Evolutionary conservation across 2,329 filamentous ascomycete genomes (phyloP), one percentile per base, ranked within the genome.

Genomic region (Mollisia scopiformis): DNA sequence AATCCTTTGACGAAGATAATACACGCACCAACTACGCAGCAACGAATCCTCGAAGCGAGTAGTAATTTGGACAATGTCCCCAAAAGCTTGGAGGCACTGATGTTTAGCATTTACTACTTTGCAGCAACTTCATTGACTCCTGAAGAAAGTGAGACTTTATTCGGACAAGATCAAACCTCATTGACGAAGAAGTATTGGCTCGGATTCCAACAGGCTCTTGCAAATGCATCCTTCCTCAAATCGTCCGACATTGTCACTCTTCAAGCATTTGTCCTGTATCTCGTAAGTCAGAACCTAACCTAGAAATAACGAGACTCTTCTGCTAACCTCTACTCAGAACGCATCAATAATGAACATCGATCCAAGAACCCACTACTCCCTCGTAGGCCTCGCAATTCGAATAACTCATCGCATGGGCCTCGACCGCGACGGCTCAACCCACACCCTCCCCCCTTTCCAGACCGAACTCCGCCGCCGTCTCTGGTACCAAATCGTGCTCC

Each of bases 1-100:
- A 87, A 90, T 66, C 87, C 88, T 0, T 72, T 91, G 5, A 77
- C 89, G 51, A 90, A 89, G 68, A 78, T 91, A 60, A 87, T 85
- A 0, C 88, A 65, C 28, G 51, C 39, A 5, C 61, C 63, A 2
- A 57, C 57, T 10, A 14, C 59, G 3, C 63, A 65, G 37, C 47
- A 74, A 19, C 82, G 81, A 55, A 82, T 91, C 43, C 82, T 90
- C 57, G 84, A 87, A 59, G 86, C 85, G 14, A 79, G 81, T 13
- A 79, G 84, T 55, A 57, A 64, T 27, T 2, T 65, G 5, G 27
- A 50, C 19, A 53, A 14, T 6, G 50, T 58, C 14, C 49, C 28
- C 16, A 49, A 52, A 35, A 31, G 14, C 11, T 41, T 31, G 1
- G 37, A 61, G 27, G 58, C 57, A 16, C 6, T 61, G 16, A 49